Base-by-base conservation (phyloP, 1,139 yeast species). In the Yamadazyma jaroonii region DNA sequence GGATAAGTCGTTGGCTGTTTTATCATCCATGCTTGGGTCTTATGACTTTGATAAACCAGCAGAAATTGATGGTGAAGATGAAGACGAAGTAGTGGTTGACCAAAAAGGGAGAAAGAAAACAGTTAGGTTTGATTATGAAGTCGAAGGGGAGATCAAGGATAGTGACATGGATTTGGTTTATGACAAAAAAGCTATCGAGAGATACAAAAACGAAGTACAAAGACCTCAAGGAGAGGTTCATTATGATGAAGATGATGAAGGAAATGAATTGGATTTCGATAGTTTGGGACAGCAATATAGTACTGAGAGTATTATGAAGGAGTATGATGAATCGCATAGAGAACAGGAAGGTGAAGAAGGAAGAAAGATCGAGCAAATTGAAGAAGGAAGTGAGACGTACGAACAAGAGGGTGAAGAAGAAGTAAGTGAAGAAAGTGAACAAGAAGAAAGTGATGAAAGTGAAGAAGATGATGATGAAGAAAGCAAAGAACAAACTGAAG, bases 31-130 rank as follows among this genome's bases (percentile, higher is more conserved):
- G 39, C 63, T 84, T 40, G 62, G 59, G 2, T 65, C 59, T 12
- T 75, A 70, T 47, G 80, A 83, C 53, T 83, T 83, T 49, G 84
- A 81, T 36, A 76, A 74, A 50, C 84, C 87, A 0, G 54, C 79
- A 25, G 77, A 67, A 7, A 45, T 80, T 7, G 77, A 75, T 17
- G 78, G 73, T 24, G 49, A 46, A 21, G 49, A 37, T 29, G 52
- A 67, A 39, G 80, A 71, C 20, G 72, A 67, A 10, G 67, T 78
- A 11, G 71, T 72, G 29, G 65, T 64, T 41, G 85, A 79, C 49
- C 57, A 61, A 37, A 72, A 74, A 46, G 77, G 79, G 9, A 53
- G 73, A 35, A 57, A 59, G 40, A 56, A 52, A 32, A 67, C 59
- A 7, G 44, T 55, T 10, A 49, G 63, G 32, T 64, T 53, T 42